These are phyloP conservation scores for Phylloporus arenicola DNA, from an alignment of 768 basidiomycete genomes.

Conservation along the genomic window DNA sequence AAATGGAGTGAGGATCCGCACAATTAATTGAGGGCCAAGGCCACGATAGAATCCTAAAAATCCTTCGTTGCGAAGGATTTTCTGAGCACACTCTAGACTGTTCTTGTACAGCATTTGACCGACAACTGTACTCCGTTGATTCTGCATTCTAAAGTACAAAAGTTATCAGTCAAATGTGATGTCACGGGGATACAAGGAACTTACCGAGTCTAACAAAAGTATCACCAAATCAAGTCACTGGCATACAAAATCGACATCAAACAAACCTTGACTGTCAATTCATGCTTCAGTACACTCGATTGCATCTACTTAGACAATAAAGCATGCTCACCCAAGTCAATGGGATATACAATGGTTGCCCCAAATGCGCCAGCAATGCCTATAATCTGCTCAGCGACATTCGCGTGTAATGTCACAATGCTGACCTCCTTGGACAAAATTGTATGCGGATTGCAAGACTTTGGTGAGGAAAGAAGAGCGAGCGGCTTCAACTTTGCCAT, in stretches of 20 bases:
- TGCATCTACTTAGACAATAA: background rate
- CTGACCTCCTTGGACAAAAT: constrained; percentile 80
- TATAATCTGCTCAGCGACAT: constrained; percentile 27
- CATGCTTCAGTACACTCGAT: constrained; percentile 8
- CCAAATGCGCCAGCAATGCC: constrained; percentile 91
- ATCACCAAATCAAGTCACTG: constrained; percentile 6
- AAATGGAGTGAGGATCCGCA: constrained; percentile 28
- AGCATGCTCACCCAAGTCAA: constrained; percentile 71
- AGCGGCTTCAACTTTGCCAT: constrained; percentile 27
- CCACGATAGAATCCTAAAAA: constrained; percentile 95
- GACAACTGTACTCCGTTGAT: constrained; percentile 93
- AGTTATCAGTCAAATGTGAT: background rate
- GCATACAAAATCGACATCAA: background rate
- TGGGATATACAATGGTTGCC: constrained; percentile 97
- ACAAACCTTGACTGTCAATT: constrained; percentile 63
- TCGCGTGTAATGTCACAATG: background rate
- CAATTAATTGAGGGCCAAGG: constrained; percentile 89
- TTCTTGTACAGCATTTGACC: constrained; percentile 97
- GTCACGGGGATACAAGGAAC: constrained; percentile 1
- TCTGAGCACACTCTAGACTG: constrained; percentile 88
- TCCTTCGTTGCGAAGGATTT: constrained; percentile 94
- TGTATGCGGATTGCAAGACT: constrained; percentile 71
- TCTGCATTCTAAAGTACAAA: constrained; percentile 71
- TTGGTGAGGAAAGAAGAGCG: constrained; percentile 46
- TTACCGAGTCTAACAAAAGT: constrained; percentile 51